Conservation (phyloP, 441 rosid genomes). For the Biscutella laevigata region DNA sequence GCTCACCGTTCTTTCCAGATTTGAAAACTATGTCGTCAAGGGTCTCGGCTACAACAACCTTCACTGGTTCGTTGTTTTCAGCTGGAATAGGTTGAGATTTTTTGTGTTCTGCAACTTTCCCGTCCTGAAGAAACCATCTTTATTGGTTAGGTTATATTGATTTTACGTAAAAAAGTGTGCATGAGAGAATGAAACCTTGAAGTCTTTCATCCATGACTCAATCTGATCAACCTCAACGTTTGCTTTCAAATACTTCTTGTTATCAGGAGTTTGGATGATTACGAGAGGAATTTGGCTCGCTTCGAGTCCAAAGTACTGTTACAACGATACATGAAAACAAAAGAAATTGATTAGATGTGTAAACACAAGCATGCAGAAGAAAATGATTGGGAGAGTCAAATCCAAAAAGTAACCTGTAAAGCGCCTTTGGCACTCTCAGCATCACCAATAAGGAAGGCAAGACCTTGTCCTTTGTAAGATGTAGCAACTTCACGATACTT, state of each 20-base stretch:
- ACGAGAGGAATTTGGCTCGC: conserved; percentile 79
- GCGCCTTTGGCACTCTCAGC: conserved; percentile 74
- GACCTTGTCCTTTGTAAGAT: conserved; percentile 59
- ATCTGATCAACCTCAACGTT: conserved; percentile 58
- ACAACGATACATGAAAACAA: not conserved
- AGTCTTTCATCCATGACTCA: conserved; percentile 84
- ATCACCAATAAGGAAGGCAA: conserved; percentile 77
- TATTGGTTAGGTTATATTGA: conserved; percentile 1
- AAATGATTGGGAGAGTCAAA: not conserved
- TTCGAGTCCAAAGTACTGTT: conserved; percentile 83
- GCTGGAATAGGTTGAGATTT: conserved; percentile 87
- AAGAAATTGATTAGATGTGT: not conserved
- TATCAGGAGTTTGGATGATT: conserved; percentile 55
- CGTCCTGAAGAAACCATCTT: conserved; percentile 51
- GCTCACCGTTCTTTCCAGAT: conserved; percentile 83
- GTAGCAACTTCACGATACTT: conserved; percentile 68
- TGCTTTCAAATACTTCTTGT: conserved; percentile 64
- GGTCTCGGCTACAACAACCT: conserved; percentile 82
- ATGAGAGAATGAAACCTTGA: conserved; percentile 42
- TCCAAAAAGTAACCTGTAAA: conserved; percentile 50
- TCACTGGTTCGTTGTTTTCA: conserved; percentile 75
- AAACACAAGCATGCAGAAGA: not conserved
- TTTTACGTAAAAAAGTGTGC: not conserved
- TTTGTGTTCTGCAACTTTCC: conserved; percentile 47
- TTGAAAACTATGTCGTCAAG: conserved; percentile 69